Percentiles rank a stretch among this genome's conserved stretches.
phyloP scores from a whole-genome alignment of 176 grass and related monocot species.

The Puya raimondii region DNA sequence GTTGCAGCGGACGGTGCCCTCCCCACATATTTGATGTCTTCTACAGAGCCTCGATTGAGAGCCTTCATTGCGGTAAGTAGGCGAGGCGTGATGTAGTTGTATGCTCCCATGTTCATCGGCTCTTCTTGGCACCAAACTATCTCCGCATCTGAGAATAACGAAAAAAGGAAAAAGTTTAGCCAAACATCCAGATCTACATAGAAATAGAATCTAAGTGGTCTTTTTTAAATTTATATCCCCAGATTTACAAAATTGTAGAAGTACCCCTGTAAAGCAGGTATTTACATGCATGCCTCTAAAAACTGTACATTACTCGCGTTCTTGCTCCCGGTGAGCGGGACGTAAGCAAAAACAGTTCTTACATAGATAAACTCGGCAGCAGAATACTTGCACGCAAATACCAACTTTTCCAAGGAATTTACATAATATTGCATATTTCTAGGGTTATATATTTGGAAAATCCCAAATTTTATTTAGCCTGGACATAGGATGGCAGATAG shows the following conservation, averaged over 20 bases:
- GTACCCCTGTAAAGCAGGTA: no score
- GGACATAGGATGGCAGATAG: no score
- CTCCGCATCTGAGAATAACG: slow-evolving; percentile 12
- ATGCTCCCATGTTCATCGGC: slow-evolving; percentile 27
- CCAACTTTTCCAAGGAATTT: no score
- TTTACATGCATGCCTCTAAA: no score
- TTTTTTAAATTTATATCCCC: neutral
- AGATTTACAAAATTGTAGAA: neutral
- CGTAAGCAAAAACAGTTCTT: no score
- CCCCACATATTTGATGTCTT: slow-evolving; percentile 20
- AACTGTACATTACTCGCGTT: no score
- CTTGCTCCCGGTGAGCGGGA: no score
- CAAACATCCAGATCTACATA: neutral
- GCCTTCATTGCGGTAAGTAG: slow-evolving; percentile 13
- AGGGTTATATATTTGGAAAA: no score
- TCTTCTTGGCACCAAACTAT: slow-evolving; percentile 24
- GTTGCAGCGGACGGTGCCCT: slow-evolving; percentile 18
- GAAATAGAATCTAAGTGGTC: neutral
- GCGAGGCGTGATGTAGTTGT: slow-evolving; percentile 10
- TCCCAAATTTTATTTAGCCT: no score
- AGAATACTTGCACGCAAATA: no score
- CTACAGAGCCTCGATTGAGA: slow-evolving; percentile 1
- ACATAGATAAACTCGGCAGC: no score
- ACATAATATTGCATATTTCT: no score
- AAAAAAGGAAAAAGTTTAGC: neutral